Evolutionary conservation across 2,329 filamentous ascomycete genomes (phyloP), one percentile per base, ranked within the genome.

Genomic region (Aspergillus chevalieri): DNA sequence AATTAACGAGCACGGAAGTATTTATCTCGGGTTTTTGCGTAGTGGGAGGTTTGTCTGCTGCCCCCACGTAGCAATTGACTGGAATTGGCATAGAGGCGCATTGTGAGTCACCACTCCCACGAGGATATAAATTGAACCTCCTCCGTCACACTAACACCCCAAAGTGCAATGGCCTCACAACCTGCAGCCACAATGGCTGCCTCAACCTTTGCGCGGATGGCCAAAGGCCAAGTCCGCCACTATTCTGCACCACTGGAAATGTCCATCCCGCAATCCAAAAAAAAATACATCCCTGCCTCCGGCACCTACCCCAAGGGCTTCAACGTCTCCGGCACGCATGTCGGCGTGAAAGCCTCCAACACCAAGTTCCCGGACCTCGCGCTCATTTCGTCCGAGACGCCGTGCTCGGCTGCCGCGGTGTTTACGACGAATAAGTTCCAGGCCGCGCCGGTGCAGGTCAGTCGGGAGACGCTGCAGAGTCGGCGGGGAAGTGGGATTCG

Each of bases 341-440:
- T 95, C 36, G 92, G 93, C 47, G 90, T 98, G 60, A 98, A 98
- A 75, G 83, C 90, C 12, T 85, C 85, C 57, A 97, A 97, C 73
- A 95, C 87, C 46, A 87, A 82, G 55, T 91, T 91, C 70, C 90
- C 92, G 28, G 93, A 98, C 68, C 80, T 98, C 45, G 89, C 91
- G 33, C 79, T 98, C 57, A 80, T 98, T 56, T 84, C 86, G 15
- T 97, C 93, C 6, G 89, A 95, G 62, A 79, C 78, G 47, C 89
- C 91, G 48, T 96, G 90, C 69, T 80, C 88, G 6, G 91, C 86
- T 8, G 89, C 91, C 0, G 93, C 90, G 6, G 91, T 97, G 43
- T 96, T 97, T 74, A 98, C 93, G 48, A 94, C 90, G 71, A 98
- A 98, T 76, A 91, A 92, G 70, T 98, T 98, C 74, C 91, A 96